These are phyloP conservation scores for Aureobasidium namibiae DNA, from an alignment of 2,329 filamentous ascomycete species.

Conservation along the genomic window DNA sequence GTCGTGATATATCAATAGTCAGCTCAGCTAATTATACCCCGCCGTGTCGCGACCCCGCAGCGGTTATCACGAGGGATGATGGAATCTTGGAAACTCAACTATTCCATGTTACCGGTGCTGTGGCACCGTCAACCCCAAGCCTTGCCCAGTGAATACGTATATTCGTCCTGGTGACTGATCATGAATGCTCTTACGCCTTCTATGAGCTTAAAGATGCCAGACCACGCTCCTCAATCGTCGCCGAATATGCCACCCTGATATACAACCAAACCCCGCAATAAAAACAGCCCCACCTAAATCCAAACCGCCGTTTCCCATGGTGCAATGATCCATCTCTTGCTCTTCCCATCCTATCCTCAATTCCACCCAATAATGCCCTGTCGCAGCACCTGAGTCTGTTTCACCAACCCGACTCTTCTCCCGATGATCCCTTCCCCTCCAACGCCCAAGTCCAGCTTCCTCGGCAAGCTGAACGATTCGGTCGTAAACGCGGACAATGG, in stretches of 20 bases:
- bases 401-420: conserved; percentile 19
- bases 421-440: conserved; percentile 22
- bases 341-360: conserved; percentile 13
- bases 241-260: not conserved
- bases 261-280: not conserved
- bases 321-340: not conserved
- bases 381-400: conserved; percentile 8
- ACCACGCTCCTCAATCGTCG: not conserved
- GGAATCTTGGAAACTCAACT: not conserved
- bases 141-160: not conserved
- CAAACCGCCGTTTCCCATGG: not conserved
- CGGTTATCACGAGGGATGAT: not conserved
- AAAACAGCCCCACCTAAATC: not conserved
- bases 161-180: too few relatives aligned
- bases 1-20: too few relatives aligned
- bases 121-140: not conserved
- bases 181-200: not conserved
- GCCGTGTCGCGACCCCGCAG: not conserved
- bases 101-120: not conserved
- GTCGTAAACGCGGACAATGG: not conserved
- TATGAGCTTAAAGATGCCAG: too few relatives aligned
- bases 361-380: conserved; percentile 24
- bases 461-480: conserved; percentile 16
- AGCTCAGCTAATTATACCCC: not conserved
- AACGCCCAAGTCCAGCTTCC: conserved; percentile 20